A percentile compares a stretch with the other conserved stretches of the same genome.
Conservation (phyloP, 805 yeast genomes). For the Tetrapisispora taiwanensis region DNA sequence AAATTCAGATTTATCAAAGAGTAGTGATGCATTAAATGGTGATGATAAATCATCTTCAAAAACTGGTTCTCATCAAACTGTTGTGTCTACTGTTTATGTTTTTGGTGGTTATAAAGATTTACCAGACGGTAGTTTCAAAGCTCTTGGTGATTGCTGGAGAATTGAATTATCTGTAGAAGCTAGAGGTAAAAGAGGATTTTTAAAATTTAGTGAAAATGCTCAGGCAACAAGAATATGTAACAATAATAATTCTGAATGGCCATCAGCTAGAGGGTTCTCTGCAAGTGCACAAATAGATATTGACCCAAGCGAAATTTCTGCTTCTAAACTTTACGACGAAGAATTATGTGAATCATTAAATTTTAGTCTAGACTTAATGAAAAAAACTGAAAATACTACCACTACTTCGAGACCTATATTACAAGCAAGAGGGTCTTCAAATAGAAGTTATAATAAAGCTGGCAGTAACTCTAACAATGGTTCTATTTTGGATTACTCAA, state of each 20-base stretch:
- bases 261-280: conserved; percentile 31
- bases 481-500: neutral
- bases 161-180: conserved; percentile 31
- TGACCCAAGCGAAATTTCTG: conserved; percentile 1
- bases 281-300: conserved; percentile 15
- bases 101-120: conserved; percentile 41
- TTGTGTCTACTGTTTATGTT: conserved; percentile 23
- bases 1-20: neutral
- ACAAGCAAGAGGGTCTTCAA: neutral
- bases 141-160: conserved; percentile 35
- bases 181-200: conserved; percentile 28
- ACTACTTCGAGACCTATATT: neutral
- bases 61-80: neutral
- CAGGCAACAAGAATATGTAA: conserved; percentile 25
- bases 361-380: neutral
- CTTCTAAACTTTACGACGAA: neutral
- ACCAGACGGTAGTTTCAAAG: conserved; percentile 20
- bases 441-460: neutral
- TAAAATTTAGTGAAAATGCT: conserved; percentile 31
- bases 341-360: neutral
- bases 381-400: neutral
- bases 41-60: conserved; percentile 1
- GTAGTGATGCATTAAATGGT: neutral
- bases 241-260: conserved; percentile 15
- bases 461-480: neutral